These are phyloP conservation scores for Cyberlindnera petersonii DNA, from an alignment of 805 yeast genomes.

Conservation along the genomic window DNA sequence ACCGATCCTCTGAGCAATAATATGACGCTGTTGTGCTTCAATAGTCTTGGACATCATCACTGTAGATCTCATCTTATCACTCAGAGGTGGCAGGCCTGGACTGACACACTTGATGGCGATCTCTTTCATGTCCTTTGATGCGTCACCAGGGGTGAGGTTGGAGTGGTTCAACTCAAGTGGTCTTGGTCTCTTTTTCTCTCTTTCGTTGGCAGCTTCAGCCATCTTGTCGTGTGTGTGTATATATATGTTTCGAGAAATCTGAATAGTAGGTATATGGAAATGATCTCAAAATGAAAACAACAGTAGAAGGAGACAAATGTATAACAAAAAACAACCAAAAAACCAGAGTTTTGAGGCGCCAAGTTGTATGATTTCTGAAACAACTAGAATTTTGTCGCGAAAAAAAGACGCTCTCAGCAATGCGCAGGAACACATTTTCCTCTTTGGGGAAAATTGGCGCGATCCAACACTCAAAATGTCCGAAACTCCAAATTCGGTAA, in stretches of 20 bases:
- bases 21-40: conserved; percentile 28
- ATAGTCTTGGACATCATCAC: conserved; percentile 25
- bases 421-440: conserved; percentile 10
- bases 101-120: conserved; percentile 28
- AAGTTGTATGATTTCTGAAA: conserved; percentile 9
- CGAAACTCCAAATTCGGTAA: too few species aligned
- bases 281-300: too few species aligned
- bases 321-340: neutral
- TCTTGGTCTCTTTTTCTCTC: conserved; percentile 27
- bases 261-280: too few species aligned
- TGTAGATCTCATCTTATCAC: conserved; percentile 28
- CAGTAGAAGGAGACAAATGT: neutral
- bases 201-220: conserved; percentile 3
- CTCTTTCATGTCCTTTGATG: conserved; percentile 20
- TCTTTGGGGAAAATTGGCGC: too few species aligned
- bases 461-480: too few species aligned
- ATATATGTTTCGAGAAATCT: neutral
- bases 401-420: conserved; percentile 5
- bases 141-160: conserved; percentile 13
- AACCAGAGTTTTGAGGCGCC: conserved; percentile 4
- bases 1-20: conserved; percentile 24
- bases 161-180: conserved; percentile 26
- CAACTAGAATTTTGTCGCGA: conserved; percentile 5
- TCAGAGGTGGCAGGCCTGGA: conserved; percentile 28
- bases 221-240: neutral